These are phyloP conservation scores for Rhizophlyctis rosea DNA, from an alignment of 192 early-diverging fungal species.

Conservation along the genomic window DNA sequence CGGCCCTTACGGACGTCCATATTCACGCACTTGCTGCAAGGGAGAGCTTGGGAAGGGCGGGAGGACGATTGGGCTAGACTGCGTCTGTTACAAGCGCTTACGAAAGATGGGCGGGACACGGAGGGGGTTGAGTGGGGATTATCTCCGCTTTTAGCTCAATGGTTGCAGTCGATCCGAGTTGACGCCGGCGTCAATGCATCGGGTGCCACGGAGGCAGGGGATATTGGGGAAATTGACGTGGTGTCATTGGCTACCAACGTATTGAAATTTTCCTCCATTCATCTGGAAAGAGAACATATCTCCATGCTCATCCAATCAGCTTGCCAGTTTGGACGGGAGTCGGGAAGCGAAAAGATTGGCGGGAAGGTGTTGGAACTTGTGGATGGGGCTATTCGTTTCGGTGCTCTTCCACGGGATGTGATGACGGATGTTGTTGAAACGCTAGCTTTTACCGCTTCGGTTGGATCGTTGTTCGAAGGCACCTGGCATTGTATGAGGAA, in stretches of 20 bases:
- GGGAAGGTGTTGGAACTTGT: slow-evolving; percentile 13
- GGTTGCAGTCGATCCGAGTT: slow-evolving; percentile 3
- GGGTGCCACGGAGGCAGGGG: neutral
- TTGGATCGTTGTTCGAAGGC: neutral
- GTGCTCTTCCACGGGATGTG: slow-evolving; percentile 16
- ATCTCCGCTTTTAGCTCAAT: slow-evolving; percentile 6
- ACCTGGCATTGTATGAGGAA: slow-evolving; percentile 61
- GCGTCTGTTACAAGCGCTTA: slow-evolving; percentile 21
- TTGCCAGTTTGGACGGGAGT: slow-evolving; percentile 9
- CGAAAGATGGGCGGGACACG: slow-evolving; percentile 31
- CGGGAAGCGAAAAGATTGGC: slow-evolving; percentile 7
- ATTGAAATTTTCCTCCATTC: slow-evolving; percentile 34
- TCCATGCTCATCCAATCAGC: slow-evolving; percentile 7
- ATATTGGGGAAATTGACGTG: slow-evolving; percentile 1
- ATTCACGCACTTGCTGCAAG: too few species aligned
- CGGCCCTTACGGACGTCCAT: too few species aligned
- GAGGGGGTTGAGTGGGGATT: slow-evolving; percentile 22
- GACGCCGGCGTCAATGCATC: slow-evolving; percentile 4
- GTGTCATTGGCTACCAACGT: slow-evolving; percentile 23
- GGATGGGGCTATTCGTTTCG: slow-evolving; percentile 28
- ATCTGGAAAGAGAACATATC: slow-evolving; percentile 13
- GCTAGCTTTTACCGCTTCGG: slow-evolving; percentile 6
- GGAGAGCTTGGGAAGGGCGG: too few species aligned
- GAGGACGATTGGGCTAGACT: neutral
- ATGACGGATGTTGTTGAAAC: slow-evolving; percentile 8